Conservation (phyloP, 495 filamentous ascomycete genomes). For the Copromyces sp. region DNA sequence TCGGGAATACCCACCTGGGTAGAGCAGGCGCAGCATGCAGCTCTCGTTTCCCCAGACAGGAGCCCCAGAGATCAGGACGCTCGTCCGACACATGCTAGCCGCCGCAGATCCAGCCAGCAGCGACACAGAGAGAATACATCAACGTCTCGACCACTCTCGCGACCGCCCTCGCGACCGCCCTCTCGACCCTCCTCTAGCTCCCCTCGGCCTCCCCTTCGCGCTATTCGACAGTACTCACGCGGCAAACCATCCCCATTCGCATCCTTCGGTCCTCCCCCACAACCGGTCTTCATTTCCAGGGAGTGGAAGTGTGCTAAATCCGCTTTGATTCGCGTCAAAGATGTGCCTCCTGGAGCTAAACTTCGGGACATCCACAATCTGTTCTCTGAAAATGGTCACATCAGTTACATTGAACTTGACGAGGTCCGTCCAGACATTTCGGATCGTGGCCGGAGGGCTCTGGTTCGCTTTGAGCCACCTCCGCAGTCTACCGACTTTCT, state of each 20-base stretch:
- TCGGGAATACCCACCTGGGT: neutral
- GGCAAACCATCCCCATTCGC: neutral
- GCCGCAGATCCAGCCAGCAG: neutral
- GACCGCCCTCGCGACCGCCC: conserved; percentile 6
- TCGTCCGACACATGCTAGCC: neutral
- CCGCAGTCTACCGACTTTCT: conserved; percentile 17
- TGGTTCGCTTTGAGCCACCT: conserved; percentile 29
- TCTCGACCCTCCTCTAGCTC: neutral
- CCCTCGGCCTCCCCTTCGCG: neutral
- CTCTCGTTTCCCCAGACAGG: neutral
- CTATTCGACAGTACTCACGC: neutral
- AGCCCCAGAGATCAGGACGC: neutral
- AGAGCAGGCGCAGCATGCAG: neutral
- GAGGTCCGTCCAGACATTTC: conserved; percentile 3
- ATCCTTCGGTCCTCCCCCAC: neutral
- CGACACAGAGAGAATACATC: conserved; percentile 5
- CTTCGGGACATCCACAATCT: conserved; percentile 15
- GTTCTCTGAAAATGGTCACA: conserved; percentile 20
- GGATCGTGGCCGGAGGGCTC: conserved; percentile 10
- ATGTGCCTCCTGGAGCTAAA: conserved; percentile 15
- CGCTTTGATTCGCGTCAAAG: conserved; percentile 15
- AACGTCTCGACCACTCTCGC: conserved; percentile 26
- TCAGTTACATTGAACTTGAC: conserved; percentile 27
- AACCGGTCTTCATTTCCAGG: conserved; percentile 8
- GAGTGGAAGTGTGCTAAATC: conserved; percentile 16